Base-by-base conservation (phyloP, 441 rosid genomes). In the Iberis amara region DNA sequence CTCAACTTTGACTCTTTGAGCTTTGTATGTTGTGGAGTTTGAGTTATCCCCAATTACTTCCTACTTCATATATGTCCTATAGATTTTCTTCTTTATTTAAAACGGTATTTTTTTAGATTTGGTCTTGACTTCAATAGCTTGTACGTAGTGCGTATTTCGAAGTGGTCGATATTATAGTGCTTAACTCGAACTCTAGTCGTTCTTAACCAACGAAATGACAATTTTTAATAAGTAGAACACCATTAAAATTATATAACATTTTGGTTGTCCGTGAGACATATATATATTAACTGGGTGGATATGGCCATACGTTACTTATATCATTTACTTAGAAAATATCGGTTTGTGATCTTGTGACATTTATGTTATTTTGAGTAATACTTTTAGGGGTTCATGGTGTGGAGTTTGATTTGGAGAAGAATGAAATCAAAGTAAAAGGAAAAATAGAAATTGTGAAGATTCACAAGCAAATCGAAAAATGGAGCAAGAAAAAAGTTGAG, bases 351-450 rank as follows among this genome's bases (percentile, higher is more conserved):
- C 6, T 27, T 6, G 26, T 44, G 6, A 6, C 30, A 47, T 32
- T 48, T 32, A 1, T 55, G 21, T 55, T 12, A n/a, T 53, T 44
- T 33, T 33, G 6, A 26, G 18, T 39, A 21, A 31, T 15, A 42
- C 41, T 44, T 15, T 44, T 4, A 87, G 96, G 94, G 35, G 77
- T 88, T 36, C 87, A 79, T 11, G 63, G 63, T 5, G 96, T 81
- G 57, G 89, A 80, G 0, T 33, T 62, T 35, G 72, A 74, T 57
- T 3, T 65, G 27, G 81, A 83, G 57, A 85, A 83, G 57, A 57
- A 69, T 40, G 91, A 88, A 49, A 66, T 88, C 35, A 88, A 76
- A 71, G 94, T 83, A 39, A 81, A 76, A 64, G 94, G 96, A 0
- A 72, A 8, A 35, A 73, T 85, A 28, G 89, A 83, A 11, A 79